Base-by-base conservation (phyloP, 2,329 filamentous ascomycete genomes). In the Chalaropsis thielavioides region DNA sequence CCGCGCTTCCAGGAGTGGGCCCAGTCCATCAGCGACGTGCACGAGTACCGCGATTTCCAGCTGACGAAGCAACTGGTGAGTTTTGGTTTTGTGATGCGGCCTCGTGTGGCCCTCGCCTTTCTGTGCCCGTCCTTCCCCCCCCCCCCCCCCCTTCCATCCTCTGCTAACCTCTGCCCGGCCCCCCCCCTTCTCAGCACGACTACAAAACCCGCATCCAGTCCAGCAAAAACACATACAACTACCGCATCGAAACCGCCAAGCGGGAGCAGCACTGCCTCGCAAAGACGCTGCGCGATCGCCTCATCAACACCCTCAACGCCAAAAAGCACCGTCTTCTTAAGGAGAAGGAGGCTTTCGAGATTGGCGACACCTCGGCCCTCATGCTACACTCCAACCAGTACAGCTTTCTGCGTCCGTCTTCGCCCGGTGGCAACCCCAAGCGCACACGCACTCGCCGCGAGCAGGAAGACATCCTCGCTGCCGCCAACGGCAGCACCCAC, bases 1-100 rank as follows among this genome's bases (percentile, higher is more conserved):
- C 89, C 86, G 71, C 84, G 88, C 72, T 96, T 96, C 74, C 82
- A 87, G 67, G 85, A 90, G 69, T 97, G 95, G 77, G 84, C 94
- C 22, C 84, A 90, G 69, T 85, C 92, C 68, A 83, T 96, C 64
- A 95, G 96, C 72, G 87, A 95, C 74, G 82, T 90, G 7, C 85
- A 96, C 69, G 92, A 97, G 75, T 83, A 90, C 71, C 84, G 90
- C 70, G 94, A 99, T 77, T 86, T 88, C 68, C 85, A 92, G 70
- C 77, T 97, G 72, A 86, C 88, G 6, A 83, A 87, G 72, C 83
- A 95, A 69, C 87, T 88, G 81, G 94, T 96, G 79, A 72, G 83
- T 74, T 67, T 38, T 22, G 54, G 46, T 66, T 7, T 0, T 7
- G n/a, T n/a, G n/a, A n/a, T 64, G n/a, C 22, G 10, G 35, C 24